These are phyloP conservation scores for Agapanthus africanus DNA, from an alignment of 106 monocot species.

Conservation along the genomic window DNA sequence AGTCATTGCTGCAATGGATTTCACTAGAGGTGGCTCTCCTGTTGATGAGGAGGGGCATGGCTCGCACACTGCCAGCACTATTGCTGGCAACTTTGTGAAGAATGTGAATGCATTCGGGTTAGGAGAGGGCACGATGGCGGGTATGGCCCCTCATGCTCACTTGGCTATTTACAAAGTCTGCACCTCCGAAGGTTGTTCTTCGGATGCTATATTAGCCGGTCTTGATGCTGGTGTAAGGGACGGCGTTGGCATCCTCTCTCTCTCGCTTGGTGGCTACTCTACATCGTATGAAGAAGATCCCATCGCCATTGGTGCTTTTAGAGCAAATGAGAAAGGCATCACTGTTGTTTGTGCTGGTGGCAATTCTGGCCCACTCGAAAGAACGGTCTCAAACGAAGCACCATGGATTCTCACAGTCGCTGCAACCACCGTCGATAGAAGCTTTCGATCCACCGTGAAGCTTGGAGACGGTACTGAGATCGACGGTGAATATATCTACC, in stretches of 20 bases:
- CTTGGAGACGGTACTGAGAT: conserved; percentile 28
- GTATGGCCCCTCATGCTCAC: conserved; percentile 39
- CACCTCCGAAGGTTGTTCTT: background rate
- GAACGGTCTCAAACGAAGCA: conserved; percentile 16
- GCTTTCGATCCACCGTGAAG: conserved; percentile 15
- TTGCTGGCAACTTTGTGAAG: conserved; percentile 17
- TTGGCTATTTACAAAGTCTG: conserved; percentile 34
- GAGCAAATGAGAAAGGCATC: conserved; percentile 16
- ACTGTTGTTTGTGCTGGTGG: conserved; percentile 16
- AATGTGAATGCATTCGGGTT: conserved; percentile 26
- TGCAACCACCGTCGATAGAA: conserved; percentile 17
- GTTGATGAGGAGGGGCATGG: conserved; percentile 40
- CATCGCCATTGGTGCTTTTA: conserved; percentile 13
- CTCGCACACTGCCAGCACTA: conserved; percentile 47
- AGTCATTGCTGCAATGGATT: conserved; percentile 3
- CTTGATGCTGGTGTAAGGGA: conserved; percentile 25
- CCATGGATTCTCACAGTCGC: conserved; percentile 37
- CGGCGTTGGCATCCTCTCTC: conserved; percentile 28
- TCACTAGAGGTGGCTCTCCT: background rate
- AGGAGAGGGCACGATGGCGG: conserved; percentile 28
- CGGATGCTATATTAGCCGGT: conserved; percentile 7
- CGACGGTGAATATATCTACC: conserved; percentile 27
- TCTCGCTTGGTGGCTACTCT: conserved; percentile 9
- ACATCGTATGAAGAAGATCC: conserved; percentile 4
- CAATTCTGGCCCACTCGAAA: background rate